Conservation (phyloP, 352 stramenopile species). For the Thalassiosira exigua region DNA sequence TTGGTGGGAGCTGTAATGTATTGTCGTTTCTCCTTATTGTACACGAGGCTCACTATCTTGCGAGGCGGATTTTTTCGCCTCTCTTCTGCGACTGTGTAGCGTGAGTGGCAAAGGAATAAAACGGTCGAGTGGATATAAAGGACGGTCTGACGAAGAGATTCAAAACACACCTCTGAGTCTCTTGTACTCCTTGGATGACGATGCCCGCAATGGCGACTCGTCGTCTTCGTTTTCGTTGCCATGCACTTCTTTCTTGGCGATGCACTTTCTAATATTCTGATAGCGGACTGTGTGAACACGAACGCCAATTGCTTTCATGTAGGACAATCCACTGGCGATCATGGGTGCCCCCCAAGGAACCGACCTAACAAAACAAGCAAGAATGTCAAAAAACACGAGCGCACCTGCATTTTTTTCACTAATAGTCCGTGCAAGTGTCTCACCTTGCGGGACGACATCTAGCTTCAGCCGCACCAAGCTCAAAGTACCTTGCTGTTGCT, state of each 20-base stretch:
- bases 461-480: slow-evolving; percentile 46
- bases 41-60: slow-evolving; percentile 51
- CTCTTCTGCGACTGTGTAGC: slow-evolving; percentile 49
- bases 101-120: not conserved
- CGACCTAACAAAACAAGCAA: slow-evolving; percentile 27
- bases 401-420: no score
- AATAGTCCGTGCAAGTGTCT: no score
- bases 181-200: slow-evolving; percentile 54
- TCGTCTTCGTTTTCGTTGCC: slow-evolving; percentile 21
- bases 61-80: slow-evolving; percentile 58
- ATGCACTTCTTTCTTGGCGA: slow-evolving; percentile 28
- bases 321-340: slow-evolving; percentile 51
- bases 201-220: no score
- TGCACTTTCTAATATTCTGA: slow-evolving; percentile 59
- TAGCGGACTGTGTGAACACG: slow-evolving; percentile 67
- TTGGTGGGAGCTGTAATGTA: slow-evolving; percentile 38
- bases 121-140: not conserved
- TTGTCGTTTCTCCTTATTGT: slow-evolving; percentile 47
- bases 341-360: slow-evolving; percentile 63
- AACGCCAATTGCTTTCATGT: slow-evolving; percentile 71
- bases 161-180: slow-evolving; percentile 49
- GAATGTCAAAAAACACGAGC: no score
- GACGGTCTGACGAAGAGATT: not conserved
- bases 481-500: slow-evolving; percentile 47
- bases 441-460: slow-evolving; percentile 57